Evolutionary conservation across 2,329 filamentous ascomycete species (phyloP).

Genomic region (Plenodomus lindquistii): DNA sequence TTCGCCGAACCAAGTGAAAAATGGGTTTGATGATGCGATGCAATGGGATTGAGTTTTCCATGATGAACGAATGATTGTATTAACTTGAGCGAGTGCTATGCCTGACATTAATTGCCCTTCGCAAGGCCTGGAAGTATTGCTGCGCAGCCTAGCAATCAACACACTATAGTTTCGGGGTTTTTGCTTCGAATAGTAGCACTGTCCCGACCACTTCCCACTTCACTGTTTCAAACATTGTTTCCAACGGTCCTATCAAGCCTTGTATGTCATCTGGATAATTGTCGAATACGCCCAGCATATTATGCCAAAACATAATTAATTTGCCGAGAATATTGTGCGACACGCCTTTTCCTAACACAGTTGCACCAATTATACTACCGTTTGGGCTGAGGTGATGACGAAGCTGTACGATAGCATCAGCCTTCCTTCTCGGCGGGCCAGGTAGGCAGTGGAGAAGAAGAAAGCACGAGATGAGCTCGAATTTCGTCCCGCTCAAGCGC

Average conservation of each 20-base stretch:
- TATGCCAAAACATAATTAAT: not conserved
- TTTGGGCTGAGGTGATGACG: not conserved
- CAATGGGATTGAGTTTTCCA: too few relatives aligned
- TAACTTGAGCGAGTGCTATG: too few relatives aligned
- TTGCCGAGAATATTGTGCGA: not conserved
- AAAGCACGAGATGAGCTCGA: not conserved
- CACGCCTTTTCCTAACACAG: not conserved
- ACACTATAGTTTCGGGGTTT: not conserved
- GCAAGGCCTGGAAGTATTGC: too few relatives aligned
- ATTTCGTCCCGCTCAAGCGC: not conserved
- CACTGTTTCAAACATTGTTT: not conserved
- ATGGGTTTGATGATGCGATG: not conserved
- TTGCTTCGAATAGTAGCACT: not conserved
- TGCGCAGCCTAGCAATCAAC: not conserved
- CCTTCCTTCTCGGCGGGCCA: not conserved
- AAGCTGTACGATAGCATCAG: not conserved
- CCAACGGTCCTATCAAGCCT: not conserved
- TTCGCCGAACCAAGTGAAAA: not conserved
- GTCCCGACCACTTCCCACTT: conserved; percentile 1
- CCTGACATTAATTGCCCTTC: too few relatives aligned
- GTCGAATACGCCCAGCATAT: not conserved
- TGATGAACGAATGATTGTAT: too few relatives aligned
- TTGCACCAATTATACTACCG: not conserved
- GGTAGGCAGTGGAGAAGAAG: conserved; percentile 1
- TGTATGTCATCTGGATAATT: not conserved